phyloP scores from a whole-genome alignment of 1,139 yeast genomes.

The Debaryomycetaceae sp. region DNA sequence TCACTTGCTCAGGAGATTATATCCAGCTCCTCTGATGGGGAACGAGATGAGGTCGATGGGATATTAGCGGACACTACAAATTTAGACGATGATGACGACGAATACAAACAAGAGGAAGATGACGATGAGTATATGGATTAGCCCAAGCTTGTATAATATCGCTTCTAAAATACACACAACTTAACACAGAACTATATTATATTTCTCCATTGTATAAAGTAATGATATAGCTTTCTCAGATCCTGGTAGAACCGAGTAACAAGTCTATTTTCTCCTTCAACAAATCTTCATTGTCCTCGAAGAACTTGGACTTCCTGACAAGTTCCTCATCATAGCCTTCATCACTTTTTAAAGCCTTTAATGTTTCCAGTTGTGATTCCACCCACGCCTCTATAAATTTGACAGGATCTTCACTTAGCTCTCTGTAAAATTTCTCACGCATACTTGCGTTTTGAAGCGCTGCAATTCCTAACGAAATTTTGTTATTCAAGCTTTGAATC shows the following conservation, averaged over 20 bases:
- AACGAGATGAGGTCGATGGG: conserved; percentile 3
- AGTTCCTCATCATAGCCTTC: conserved; percentile 88
- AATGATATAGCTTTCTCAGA: conserved; percentile 4
- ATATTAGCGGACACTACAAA: conserved; percentile 7
- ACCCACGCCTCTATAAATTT: conserved; percentile 71
- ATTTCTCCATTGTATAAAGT: conserved; percentile 1
- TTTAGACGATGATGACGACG: conserved; percentile 16
- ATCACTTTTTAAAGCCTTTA: conserved; percentile 77
- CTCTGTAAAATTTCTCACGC: conserved; percentile 59
- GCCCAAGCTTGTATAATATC: conserved; percentile 1
- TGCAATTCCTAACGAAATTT: conserved; percentile 60
- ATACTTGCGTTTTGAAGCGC: conserved; percentile 57
- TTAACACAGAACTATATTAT: neutral
- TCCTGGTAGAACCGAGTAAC: conserved; percentile 44
- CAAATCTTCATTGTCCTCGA: conserved; percentile 63
- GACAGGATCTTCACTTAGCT: conserved; percentile 73
- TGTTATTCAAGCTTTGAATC: conserved; percentile 55
- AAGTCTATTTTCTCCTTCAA: conserved; percentile 74
- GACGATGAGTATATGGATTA: conserved; percentile 13
- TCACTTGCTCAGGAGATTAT: conserved; percentile 15
- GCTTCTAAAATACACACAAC: neutral
- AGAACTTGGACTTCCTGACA: conserved; percentile 79
- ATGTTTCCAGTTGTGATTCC: conserved; percentile 69
- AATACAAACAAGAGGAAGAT: conserved; percentile 10
- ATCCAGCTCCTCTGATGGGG: conserved; percentile 8